phyloP scores from a whole-genome alignment of 2,329 filamentous ascomycete species.

The Fusarium verticillioides region DNA sequence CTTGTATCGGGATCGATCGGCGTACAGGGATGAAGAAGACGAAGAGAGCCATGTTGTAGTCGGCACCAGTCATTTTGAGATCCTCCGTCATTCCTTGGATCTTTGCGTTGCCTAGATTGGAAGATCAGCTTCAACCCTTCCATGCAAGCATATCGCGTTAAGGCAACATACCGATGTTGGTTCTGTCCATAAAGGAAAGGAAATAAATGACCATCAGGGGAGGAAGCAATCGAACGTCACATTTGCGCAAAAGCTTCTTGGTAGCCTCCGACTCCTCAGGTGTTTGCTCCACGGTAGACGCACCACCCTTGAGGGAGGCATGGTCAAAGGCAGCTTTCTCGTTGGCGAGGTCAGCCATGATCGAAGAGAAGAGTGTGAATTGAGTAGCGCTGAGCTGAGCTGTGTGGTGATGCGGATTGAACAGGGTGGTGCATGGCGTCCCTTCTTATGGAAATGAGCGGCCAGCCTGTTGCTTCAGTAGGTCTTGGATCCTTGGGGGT shows the following conservation, averaged over 20 bases:
- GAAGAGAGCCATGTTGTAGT: slow-evolving; percentile 66
- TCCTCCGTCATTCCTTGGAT: slow-evolving; percentile 43
- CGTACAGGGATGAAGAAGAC: slow-evolving; percentile 13
- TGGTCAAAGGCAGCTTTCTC: not conserved
- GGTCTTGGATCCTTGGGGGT: no score
- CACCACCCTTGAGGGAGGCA: not conserved
- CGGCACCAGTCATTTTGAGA: slow-evolving; percentile 46
- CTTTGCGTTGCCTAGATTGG: slow-evolving; percentile 28
- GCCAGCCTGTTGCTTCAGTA: not conserved
- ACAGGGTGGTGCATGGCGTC: not conserved
- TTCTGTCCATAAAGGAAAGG: slow-evolving; percentile 43
- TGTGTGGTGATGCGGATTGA: not conserved
- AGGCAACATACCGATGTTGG: slow-evolving; percentile 35
- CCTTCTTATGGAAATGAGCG: not conserved
- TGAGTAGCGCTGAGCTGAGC: no score
- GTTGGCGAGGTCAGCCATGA: not conserved
- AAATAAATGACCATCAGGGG: slow-evolving; percentile 38
- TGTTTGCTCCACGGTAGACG: not conserved
- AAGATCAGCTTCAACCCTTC: fast-evolving
- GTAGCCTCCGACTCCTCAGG: not conserved
- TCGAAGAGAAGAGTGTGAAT: not conserved
- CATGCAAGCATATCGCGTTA: fast-evolving
- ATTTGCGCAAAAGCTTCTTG: slow-evolving; percentile 61
- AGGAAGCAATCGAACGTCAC: slow-evolving; percentile 75
- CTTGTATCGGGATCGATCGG: fast-evolving